Evolutionary conservation across 176 grass and related monocot species (phyloP), one percentile per base, ranked within the genome.

Genomic region (Lolium rigidum): DNA sequence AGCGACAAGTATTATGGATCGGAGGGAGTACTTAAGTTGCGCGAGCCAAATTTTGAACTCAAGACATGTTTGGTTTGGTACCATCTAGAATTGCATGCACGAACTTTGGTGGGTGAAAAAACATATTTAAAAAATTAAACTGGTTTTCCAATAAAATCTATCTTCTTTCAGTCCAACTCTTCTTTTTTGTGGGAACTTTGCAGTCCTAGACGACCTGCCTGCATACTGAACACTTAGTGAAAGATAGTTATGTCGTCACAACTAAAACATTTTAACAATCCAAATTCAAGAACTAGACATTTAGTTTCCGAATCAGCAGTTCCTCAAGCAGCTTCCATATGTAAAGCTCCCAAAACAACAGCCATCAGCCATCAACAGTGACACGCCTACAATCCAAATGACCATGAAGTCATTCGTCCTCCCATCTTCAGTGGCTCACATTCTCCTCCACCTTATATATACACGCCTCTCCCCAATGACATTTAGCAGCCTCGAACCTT

Each of bases 331-430:
- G 49, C 49, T 70, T 78, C 80, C 74, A 83, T 71, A 61, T 79
- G 86, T 88, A 69, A 46, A 77, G 86, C 64, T 78, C 20, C 63
- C 52, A 61, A 38, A 65, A 46, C 75, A 46, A 35, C 69, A 58
- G 3, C 73, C 73, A 67, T 85, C 74, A 68, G 26, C 13, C 63
- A 66, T 66, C 28, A 66, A 39, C n/a, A 66, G 44, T 24, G 56
- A 86, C 76, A 67, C 52, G 64, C 25, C 77, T n/a, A 61, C 72
- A 70, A 18, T 77, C 65, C 13, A 24, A 63, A 64, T 80, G 22
- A 64, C 37, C 57, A 10, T 26, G 61, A 54, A 52, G 48, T 25
- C 24, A 54, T 54, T 31, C 25, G 3, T 54, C 24, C 24, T 18
- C 8, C 16, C 50, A 31, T 52, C 24, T 76, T 76, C 15, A 35